A percentile compares a stretch with the other conserved stretches of the same genome.
Evolutionary conservation across 2,329 filamentous ascomycete species (phyloP).

Genomic region (Aspergillus hiratsukae): DNA sequence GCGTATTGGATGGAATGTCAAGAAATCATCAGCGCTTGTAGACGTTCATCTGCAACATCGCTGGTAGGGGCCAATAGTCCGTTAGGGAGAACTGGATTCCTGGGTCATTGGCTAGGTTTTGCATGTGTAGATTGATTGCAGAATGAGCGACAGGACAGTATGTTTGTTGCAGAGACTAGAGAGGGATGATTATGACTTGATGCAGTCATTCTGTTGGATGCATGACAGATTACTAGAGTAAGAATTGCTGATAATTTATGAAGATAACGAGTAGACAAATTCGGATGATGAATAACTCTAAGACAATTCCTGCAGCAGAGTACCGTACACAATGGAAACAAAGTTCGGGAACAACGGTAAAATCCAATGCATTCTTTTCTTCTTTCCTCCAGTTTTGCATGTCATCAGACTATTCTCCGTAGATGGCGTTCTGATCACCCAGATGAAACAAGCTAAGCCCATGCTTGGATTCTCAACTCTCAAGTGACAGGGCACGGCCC

Average conservation of each 20-base stretch:
- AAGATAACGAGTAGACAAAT: background rate
- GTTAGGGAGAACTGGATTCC: background rate
- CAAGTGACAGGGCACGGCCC: background rate
- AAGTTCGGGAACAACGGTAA: background rate
- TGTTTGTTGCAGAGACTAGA: background rate
- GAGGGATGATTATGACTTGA: background rate
- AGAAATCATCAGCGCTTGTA: background rate
- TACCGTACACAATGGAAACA: background rate
- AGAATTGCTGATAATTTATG: background rate
- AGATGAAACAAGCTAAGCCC: slow-evolving; percentile 9
- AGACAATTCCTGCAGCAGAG: background rate
- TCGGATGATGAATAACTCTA: background rate
- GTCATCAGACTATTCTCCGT: background rate
- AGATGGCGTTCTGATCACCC: slow-evolving; percentile 2
- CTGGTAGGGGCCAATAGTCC: background rate
- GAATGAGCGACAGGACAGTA: background rate
- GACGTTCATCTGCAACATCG: background rate
- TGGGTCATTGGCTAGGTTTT: background rate
- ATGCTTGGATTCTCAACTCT: background rate
- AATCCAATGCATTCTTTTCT: background rate
- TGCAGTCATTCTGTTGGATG: background rate
- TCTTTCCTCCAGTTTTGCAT: background rate
- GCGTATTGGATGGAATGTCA: background rate
- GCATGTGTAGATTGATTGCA: background rate
- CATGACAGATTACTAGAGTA: background rate